Evolutionary conservation across 352 stramenopile species (phyloP), one percentile per base, ranked within the genome.

Genomic region (Pelagophyceae sp.): DNA sequence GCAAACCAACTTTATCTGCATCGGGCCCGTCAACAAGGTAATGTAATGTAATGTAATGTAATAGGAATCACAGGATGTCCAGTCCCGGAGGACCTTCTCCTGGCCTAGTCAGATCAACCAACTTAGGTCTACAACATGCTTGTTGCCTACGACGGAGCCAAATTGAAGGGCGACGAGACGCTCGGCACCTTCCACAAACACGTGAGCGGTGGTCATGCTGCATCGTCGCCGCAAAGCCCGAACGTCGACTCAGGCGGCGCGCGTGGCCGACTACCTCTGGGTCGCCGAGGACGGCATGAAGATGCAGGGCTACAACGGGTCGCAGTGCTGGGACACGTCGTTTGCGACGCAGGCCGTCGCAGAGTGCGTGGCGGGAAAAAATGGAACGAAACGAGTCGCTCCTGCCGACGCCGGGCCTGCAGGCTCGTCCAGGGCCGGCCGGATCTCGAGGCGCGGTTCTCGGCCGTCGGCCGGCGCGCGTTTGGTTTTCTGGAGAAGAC

Each of bases 241-340:
- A 71, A 11, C 11, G 63, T 71, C 11, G 33, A 1, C 82, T 38
- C 92, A 96, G 77, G 84, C 92, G 32, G 84, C 85, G 67, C 81
- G 92, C 60, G 80, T 95, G n/a, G 80, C 85, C 58, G 92, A 96
- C 83, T 96, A 96, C 81, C 79, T 96, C 19, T 96, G 91, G 91
- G 82, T 96, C 40, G 91, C 91, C 15, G 92, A 96, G 85, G 92
- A 96, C 85, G 92, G 92, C 25, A 88, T 96, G 83, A 96, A 96
- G 85, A 95, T 96, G 91, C 88, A 94, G 81, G 92, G 92, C 45
- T 96, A 96, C 84, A 95, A 95, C 77, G 92, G 92, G 19, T 90
- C 81, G 54, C 90, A 95, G 80, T 92, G 90, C 76, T 96, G 92
- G 92, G 92, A 96, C 82, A 92, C 90, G 29, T 91, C 84, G 37